Evolutionary conservation across 345 rosid species (phyloP), one percentile per base, ranked within the genome.

Genomic region (Turnera subulata): DNA sequence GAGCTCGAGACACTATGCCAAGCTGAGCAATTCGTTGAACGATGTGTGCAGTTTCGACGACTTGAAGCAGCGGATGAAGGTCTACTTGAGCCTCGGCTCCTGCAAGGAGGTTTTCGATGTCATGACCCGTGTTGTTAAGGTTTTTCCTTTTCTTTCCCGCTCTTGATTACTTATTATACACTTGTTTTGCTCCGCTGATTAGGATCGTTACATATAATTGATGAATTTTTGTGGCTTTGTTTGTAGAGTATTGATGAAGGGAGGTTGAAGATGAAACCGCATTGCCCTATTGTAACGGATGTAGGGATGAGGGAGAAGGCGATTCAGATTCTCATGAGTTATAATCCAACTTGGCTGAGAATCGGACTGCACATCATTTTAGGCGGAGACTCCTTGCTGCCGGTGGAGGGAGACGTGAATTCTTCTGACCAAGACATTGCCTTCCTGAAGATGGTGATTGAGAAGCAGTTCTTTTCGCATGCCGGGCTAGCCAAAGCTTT

Each of bases 31-130:
- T 35, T 89, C 93, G 17, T 51, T 92, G 64, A 78, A 73, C 62
- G 88, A 80, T 16, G 83, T 92, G 12, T 86, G 98, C 55, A 92
- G 96, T 68, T 77, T 92, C n/a, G 93, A 92, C 68, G 97, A 92
- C 78, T 70, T 92, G 82, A 77, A 66, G 65, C 79, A 80, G 67
- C 69, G 98, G 40, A 80, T 92, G 95, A 64, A 68, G 39, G 46
- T 69, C 65, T 80, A 81, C 43, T 73, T 92, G 76, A 86, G 86
- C 58, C 67, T 80, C 69, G 75, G 65, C 33, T 46, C 67, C 69
- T 89, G 98, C 63, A 80, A 77, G 64, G 96, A 92, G 70, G 73
- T 89, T 63, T 79, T 81, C 23, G 78, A 72, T 55, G 75, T 63
- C 15, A 86, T 84, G 97, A 72, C 73, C 40, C 82, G 61, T 22